Conservation (phyloP, 148 eudicot genomes). For the Cornus suecica region DNA sequence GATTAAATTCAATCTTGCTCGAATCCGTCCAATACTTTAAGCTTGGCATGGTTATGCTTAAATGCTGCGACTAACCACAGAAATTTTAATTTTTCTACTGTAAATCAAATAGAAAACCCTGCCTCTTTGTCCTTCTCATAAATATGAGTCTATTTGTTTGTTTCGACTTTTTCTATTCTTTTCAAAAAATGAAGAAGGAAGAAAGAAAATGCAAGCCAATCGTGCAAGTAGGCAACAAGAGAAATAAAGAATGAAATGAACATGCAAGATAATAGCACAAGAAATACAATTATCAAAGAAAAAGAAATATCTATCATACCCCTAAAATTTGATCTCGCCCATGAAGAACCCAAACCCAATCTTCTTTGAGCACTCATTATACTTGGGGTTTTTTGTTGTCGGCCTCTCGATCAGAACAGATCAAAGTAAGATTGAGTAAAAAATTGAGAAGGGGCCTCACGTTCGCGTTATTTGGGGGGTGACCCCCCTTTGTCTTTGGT, state of each 20-base stretch:
- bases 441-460: too few relatives aligned
- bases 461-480: too few relatives aligned
- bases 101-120: not conserved
- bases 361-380: constrained; percentile 6
- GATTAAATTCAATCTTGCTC: not conserved
- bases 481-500: too few relatives aligned
- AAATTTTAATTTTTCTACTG: not conserved
- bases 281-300: not conserved
- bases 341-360: constrained; percentile 1
- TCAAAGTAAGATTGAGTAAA: too few relatives aligned
- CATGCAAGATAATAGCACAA: not conserved
- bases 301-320: constrained; percentile 7
- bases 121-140: not conserved
- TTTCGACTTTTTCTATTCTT: too few relatives aligned
- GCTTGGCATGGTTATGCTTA: not conserved
- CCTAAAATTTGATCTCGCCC: not conserved
- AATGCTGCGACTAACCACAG: not conserved
- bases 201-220: not conserved
- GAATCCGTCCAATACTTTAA: not conserved
- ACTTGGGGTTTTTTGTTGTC: not conserved
- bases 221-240: not conserved
- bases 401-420: not conserved
- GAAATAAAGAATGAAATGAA: not conserved
- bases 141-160: too few relatives aligned
- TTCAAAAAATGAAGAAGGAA: too few relatives aligned